Conservation (phyloP, 2,329 filamentous ascomycete species). For the Neopestalotiopsis sp. region DNA sequence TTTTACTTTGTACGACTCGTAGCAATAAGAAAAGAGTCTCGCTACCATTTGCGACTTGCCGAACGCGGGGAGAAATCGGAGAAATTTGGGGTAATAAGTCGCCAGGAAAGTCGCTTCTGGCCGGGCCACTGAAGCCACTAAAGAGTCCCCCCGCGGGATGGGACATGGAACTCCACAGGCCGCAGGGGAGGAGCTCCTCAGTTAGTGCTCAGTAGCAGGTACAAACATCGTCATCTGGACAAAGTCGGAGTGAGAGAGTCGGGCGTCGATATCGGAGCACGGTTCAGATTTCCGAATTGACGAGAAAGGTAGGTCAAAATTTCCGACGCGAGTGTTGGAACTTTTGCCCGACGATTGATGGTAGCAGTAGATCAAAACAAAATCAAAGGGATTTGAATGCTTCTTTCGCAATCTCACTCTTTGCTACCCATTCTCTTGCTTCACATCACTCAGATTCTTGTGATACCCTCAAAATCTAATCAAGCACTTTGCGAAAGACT, state of each 20-base stretch:
- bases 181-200: constrained; percentile 10
- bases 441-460: neutral
- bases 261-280: constrained; percentile 15
- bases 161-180: constrained; percentile 3
- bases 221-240: constrained; percentile 14
- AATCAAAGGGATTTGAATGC: constrained; percentile 1
- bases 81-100: constrained; percentile 17
- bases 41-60: constrained; percentile 2
- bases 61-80: constrained; percentile 16
- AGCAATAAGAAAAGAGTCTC: neutral
- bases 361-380: neutral
- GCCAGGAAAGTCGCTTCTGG: constrained; percentile 17
- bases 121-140: constrained; percentile 2
- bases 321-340: neutral
- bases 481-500: neutral
- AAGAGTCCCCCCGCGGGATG: neutral
- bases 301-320: constrained; percentile 12
- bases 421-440: neutral
- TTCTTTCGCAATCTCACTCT: neutral
- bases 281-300: constrained; percentile 1
- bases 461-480: neutral
- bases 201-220: neutral
- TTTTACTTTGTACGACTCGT: neutral
- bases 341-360: neutral
- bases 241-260: neutral